Evolutionary conservation across 345 rosid species (phyloP), one percentile per base, ranked within the genome.

Genomic region (Citrus trifoliata): DNA sequence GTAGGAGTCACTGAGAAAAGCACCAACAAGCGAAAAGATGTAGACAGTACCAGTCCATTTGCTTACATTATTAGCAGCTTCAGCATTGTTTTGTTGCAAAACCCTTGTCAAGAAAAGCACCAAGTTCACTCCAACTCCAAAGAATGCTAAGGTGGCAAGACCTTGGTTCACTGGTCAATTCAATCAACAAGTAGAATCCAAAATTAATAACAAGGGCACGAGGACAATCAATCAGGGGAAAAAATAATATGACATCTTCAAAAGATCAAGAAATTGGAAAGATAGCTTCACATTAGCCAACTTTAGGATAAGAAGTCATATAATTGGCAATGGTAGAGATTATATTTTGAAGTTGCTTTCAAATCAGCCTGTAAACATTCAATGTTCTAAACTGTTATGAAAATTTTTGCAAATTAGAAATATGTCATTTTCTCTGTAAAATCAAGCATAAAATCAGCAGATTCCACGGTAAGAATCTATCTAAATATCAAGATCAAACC

Each of bases 31-130:
- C 24, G 99, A 97, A 92, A 97, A 97, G 71, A 97, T 97, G 66
- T 97, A 97, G 80, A 97, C 99, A 25, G 99, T 96, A 61, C 99
- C 99, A 27, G 98, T 96, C 99, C 99, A 96, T 87, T 96, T 96
- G 95, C 99, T 97, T 16, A 97, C 99, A 62, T 87, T 94, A 76
- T 94, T 97, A 2, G 98, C 99, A 70, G 99, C 99, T 9, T 93
- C 98, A 66, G 97, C 99, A 86, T 97, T 97, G 84, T 88, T 86
- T 80, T 97, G 98, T 3, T 87, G 95, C 66, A 97, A 79, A 33
- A 94, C 99, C 78, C 99, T 93, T 30, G 99, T 97, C 81, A 97
- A 85, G 90, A 97, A 95, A 83, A 94, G 82, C 80, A 97, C 99
- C 82, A 97, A 77, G 70, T 97, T 97, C 83, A 97, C 98, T 40